Evolutionary conservation across 129 eudicot genomes (phyloP), one percentile per base, ranked within the genome.

Genomic region (Ambrosia artemisiifolia): DNA sequence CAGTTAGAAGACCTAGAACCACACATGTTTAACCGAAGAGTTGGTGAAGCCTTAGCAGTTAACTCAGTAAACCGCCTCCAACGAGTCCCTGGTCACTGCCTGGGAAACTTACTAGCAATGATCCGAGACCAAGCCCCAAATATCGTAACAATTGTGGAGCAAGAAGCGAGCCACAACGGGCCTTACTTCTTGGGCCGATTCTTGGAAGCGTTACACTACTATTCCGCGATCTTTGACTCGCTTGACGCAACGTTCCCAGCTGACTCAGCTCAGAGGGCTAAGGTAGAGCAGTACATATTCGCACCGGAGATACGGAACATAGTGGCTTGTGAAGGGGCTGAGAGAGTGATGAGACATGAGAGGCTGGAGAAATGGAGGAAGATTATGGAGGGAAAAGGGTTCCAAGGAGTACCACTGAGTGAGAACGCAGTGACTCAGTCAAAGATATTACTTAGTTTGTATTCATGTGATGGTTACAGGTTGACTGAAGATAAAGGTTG

Each of bases 291-390:
- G 12, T 84, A 75, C 10, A 87, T 87, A 63, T 87, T 87, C 46
- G 95, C 89, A 14, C 96, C 91, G 0, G 96, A 85, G 78, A 87
- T 87, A 50, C 60, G 79, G 75, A 87, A 90, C 77, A 85, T 90
- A 3, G 96, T 90, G 65, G 89, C 95, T 0, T 77, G 78, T 20
- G 96, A 90, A 68, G 96, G 95, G 46, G 66, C 82, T 0, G 94
- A 90, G 70, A 83, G 96, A 75, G 87, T 83, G 20, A 81, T 83
- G 87, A 81, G 96, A 75, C 96, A 87, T 55, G 96, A 90, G 71
- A 85, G 87, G 82, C 70, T 90, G 54, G 96, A 87, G 40, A 90
- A 90, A 64, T 90, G 96, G 96, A 90, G 96, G 86, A 87, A 85
- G 65, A 83, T 83, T 19, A 79, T 90, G 91, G 95, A 87, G 60